phyloP scores from a whole-genome alignment of 352 stramenopile genomes.

The Phytophthora colocasiae region DNA sequence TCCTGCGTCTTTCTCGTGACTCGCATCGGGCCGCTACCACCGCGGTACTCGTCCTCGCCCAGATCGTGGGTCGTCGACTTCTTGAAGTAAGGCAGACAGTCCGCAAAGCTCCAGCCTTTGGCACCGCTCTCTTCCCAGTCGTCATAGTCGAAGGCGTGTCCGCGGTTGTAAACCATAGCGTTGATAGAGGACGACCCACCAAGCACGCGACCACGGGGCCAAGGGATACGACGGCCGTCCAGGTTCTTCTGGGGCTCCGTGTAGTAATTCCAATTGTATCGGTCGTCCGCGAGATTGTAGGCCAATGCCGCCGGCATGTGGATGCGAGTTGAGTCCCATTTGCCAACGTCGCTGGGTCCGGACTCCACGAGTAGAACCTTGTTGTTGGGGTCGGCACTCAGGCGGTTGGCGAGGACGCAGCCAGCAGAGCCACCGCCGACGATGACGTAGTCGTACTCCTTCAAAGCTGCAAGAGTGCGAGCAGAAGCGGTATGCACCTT shows the following conservation, averaged over 20 bases:
- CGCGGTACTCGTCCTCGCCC: slow-evolving; percentile 71
- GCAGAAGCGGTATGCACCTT: background rate
- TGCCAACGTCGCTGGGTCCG: slow-evolving; percentile 70
- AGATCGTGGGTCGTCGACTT: slow-evolving; percentile 73
- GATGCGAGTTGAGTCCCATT: slow-evolving; percentile 87
- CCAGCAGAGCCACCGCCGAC: slow-evolving; percentile 91
- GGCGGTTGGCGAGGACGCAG: slow-evolving; percentile 88
- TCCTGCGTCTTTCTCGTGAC: slow-evolving; percentile 53
- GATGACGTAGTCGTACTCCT: slow-evolving; percentile 91
- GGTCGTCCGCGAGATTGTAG: slow-evolving; percentile 79
- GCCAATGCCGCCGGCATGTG: slow-evolving; percentile 83
- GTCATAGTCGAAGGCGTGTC: slow-evolving; percentile 82
- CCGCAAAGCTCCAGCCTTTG: slow-evolving; percentile 80
- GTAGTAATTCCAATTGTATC: slow-evolving; percentile 88
- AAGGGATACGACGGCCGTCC: slow-evolving; percentile 72
- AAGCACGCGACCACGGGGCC: slow-evolving; percentile 82
- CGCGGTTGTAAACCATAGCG: slow-evolving; percentile 90
- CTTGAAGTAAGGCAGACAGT: slow-evolving; percentile 86
- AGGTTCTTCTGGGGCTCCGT: slow-evolving; percentile 83
- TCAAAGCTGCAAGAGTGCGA: slow-evolving; percentile 24
- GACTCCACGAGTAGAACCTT: slow-evolving; percentile 91
- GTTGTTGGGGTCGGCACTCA: slow-evolving; percentile 81
- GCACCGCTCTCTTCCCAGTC: slow-evolving; percentile 75
- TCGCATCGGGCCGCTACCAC: slow-evolving; percentile 68
- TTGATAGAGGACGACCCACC: slow-evolving; percentile 90